These are phyloP conservation scores for Xylaria cubensis DNA, from an alignment of 495 filamentous ascomycete genomes.

Conservation along the genomic window DNA sequence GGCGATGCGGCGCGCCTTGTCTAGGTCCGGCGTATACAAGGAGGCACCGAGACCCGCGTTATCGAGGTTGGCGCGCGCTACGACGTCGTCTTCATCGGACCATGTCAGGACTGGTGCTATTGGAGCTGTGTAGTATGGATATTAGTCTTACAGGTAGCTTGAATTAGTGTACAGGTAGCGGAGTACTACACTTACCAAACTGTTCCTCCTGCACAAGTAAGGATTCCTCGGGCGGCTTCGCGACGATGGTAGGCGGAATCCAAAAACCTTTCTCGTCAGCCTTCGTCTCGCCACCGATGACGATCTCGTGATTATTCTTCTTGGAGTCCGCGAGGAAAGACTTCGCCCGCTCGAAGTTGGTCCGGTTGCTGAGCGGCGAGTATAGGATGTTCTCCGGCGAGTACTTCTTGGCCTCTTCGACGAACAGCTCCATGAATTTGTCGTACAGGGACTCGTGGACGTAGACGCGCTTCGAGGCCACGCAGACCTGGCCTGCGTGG, in stretches of 20 bases:
- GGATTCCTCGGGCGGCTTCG: conserved; percentile 53
- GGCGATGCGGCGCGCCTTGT: conserved; percentile 57
- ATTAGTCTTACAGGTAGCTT: conserved; percentile 1
- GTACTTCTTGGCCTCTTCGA: conserved; percentile 60
- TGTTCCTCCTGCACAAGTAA: conserved; percentile 56
- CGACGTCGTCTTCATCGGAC: conserved; percentile 63
- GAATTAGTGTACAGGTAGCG: too few relatives aligned
- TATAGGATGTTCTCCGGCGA: conserved; percentile 53
- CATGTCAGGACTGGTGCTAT: conserved; percentile 64
- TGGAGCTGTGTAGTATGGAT: conserved; percentile 45
- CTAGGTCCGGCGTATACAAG: conserved; percentile 62
- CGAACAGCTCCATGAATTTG: conserved; percentile 61
- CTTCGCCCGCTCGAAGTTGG: conserved; percentile 64
- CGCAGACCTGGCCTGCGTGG: conserved; percentile 64
- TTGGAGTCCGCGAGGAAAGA: conserved; percentile 52
- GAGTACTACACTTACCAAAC: conserved; percentile 46
- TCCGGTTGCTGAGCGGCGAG: conserved; percentile 65
- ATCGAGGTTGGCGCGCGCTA: conserved; percentile 61
- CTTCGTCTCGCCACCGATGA: conserved; percentile 44
- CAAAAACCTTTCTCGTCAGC: conserved; percentile 51
- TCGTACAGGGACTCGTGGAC: conserved; percentile 73
- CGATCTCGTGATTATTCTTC: conserved; percentile 52
- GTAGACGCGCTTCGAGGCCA: conserved; percentile 68
- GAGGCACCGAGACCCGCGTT: conserved; percentile 65
- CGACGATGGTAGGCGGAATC: conserved; percentile 58